These are phyloP conservation scores for Graphium sp. DNA, from an alignment of 2,329 filamentous ascomycete genomes.

Conservation along the genomic window DNA sequence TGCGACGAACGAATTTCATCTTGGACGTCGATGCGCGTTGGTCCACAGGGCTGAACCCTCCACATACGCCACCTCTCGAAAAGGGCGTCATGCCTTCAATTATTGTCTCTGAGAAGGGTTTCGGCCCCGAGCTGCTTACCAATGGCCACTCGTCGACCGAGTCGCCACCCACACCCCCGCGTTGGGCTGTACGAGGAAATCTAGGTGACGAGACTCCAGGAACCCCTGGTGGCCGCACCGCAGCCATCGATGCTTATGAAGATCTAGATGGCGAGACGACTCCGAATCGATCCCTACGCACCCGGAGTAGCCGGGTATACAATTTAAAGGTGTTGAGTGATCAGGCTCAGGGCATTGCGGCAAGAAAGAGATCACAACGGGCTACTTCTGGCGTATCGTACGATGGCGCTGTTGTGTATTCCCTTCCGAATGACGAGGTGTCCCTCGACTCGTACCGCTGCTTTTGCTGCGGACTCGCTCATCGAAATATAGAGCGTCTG, in stretches of 20 bases:
- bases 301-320: slow-evolving; percentile 33
- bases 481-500: slow-evolving; percentile 29
- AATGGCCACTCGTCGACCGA: no score
- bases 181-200: no score
- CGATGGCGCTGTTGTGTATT: slow-evolving; percentile 28
- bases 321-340: slow-evolving; percentile 43
- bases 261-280: slow-evolving; percentile 28
- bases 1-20: slow-evolving; percentile 22
- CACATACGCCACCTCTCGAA: slow-evolving; percentile 14
- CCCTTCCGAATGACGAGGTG: slow-evolving; percentile 24
- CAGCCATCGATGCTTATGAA: slow-evolving; percentile 24
- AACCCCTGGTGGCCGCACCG: slow-evolving; percentile 8
- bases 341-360: slow-evolving; percentile 34
- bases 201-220: slow-evolving; percentile 2
- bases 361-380: slow-evolving; percentile 20
- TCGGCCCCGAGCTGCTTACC: slow-evolving; percentile 5
- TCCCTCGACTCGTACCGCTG: slow-evolving; percentile 31
- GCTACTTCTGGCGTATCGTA: slow-evolving; percentile 11
- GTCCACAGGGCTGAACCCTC: slow-evolving; percentile 20
- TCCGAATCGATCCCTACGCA: slow-evolving; percentile 31
- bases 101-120: slow-evolving; percentile 20
- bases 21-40: slow-evolving; percentile 31
- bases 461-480: slow-evolving; percentile 28
- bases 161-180: no score
- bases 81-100: slow-evolving; percentile 26